Evolutionary conservation across 371 early-diverging fungal species (phyloP), one percentile per base, ranked within the genome.

Genomic region (Blastocladiella emersonii): DNA sequence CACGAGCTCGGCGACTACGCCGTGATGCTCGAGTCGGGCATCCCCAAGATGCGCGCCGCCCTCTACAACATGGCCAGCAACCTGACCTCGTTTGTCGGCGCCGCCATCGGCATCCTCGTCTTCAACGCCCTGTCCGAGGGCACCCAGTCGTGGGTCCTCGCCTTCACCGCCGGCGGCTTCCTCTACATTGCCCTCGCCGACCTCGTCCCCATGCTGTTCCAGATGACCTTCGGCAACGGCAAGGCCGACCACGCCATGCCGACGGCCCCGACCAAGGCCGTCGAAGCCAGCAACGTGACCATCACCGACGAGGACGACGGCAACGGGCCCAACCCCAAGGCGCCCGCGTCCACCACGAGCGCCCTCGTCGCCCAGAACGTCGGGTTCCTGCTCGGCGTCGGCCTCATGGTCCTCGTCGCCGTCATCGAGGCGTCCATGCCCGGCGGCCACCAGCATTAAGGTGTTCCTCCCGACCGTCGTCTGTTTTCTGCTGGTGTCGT

Each of bases 1-100:
- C 93, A 93, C 70, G 91, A 93, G 74, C 85, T 93, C 5, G 88
- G 91, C 55, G 93, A 93, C 69, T 92, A 87, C 78, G 92, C 93
- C 25, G 90, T 91, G 65, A 76, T 93, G 57, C 78, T 90, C 62
- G 85, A 88, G 69, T 85, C 89, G 13, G 92, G 92, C 0, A 90
- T 91, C 64, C 80, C 84, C 44, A 80, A 84, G 56, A 69, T 79
- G 60, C 76, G 80, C 53, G 91, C 91, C 30, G 78, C 90, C 79
- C 70, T 84, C 67, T 57, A 57, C 39, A 57, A 57, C 57, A 10
- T 39, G 3, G 10, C 25, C 57, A n/a, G 23, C 39, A 57, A 57
- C 39, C 7, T 57, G 57, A 34, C 57, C 3, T 19, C 57, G n/a
- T 64, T 59, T 37, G 27, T 64, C 37, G 64, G 64, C 27, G 8